Conservation (phyloP, 75 land plant genomes). For the Pinus albicaulis region DNA sequence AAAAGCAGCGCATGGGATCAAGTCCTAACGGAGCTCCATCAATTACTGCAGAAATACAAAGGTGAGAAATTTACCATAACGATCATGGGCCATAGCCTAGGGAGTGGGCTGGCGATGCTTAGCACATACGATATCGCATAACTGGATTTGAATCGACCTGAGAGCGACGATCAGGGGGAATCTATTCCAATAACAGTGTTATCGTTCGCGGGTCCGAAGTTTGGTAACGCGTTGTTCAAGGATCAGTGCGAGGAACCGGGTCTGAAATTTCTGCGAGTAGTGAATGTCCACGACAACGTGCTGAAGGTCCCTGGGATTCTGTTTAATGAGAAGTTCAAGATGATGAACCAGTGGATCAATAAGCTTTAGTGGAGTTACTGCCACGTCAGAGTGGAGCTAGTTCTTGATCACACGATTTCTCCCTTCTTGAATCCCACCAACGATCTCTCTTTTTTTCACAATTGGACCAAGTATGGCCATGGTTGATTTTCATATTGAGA, state of each 20-base stretch:
- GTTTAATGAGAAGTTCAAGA: constrained; percentile 31
- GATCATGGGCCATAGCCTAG: constrained; percentile 23
- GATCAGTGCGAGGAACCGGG: constrained; percentile 15
- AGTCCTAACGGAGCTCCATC: constrained; percentile 37
- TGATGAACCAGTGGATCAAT: constrained; percentile 11
- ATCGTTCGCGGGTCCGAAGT: constrained; percentile 15
- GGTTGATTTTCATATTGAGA: too few relatives aligned
- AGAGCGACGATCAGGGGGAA: background rate
- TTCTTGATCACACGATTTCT: constrained; percentile 35
- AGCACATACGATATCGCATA: constrained; percentile 23
- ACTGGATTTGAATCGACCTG: background rate
- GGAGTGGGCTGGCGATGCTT: constrained; percentile 19
- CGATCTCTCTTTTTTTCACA: constrained; percentile 39
- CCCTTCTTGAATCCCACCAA: constrained; percentile 35
- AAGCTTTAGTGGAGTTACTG: constrained; percentile 42
- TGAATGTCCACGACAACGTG: constrained; percentile 50
- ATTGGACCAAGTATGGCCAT: too few relatives aligned
- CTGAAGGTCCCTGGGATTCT: constrained; percentile 55
- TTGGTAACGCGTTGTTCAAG: constrained; percentile 18
- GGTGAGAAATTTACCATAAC: constrained; percentile 16
- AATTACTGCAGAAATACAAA: constrained; percentile 28
- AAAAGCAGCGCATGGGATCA: constrained; percentile 64
- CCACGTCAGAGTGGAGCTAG: constrained; percentile 58
- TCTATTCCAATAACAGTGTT: constrained; percentile 20
- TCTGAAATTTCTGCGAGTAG: constrained; percentile 47